Percentiles rank a stretch among this genome's conserved stretches.
Evolutionary conservation across 148 eudicot genomes (phyloP).

Genomic region (Bassia scoparia): DNA sequence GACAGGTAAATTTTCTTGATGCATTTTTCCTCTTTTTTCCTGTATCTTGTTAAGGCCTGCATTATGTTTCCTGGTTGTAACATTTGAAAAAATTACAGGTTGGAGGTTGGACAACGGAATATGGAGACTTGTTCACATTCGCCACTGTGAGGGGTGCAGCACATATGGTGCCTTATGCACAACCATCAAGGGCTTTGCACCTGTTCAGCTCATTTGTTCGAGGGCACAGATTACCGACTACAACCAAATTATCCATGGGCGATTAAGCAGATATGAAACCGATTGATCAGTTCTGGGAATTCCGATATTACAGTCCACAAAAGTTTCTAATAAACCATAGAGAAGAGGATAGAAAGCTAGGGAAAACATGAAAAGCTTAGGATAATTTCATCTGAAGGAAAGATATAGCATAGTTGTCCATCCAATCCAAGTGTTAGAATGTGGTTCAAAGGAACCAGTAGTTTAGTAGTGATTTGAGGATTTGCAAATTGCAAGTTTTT

Average conservation of each 20-base stretch:
- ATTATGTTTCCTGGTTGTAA: neutral
- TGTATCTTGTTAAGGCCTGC: neutral
- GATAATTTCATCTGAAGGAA: neutral
- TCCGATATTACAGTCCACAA: neutral
- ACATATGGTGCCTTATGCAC: slow-evolving; percentile 98
- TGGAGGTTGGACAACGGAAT: slow-evolving; percentile 92
- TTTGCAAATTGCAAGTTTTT: slow-evolving; percentile 7
- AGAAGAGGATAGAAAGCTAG: neutral
- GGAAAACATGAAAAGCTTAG: neutral
- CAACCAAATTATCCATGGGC: slow-evolving; percentile 37
- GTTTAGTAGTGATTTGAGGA: slow-evolving; percentile 22
- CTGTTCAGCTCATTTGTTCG: slow-evolving; percentile 71
- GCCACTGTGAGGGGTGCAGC: slow-evolving; percentile 97
- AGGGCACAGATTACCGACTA: slow-evolving; percentile 66
- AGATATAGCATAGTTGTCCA: neutral
- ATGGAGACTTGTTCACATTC: slow-evolving; percentile 75
- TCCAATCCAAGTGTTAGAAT: slow-evolving; percentile 6
- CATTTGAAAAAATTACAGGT: slow-evolving; percentile 41
- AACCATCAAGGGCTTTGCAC: slow-evolving; percentile 89
- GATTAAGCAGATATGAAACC: slow-evolving; percentile 24
- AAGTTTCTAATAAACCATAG: slow-evolving; percentile 2
- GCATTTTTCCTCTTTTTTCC: neutral
- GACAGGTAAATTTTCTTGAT: slow-evolving; percentile 46
- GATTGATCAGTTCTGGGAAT: neutral
- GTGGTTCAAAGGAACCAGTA: slow-evolving; percentile 26